Evolutionary conservation across 805 yeast species (phyloP).

Genomic region (Pichia phayaonensis): DNA sequence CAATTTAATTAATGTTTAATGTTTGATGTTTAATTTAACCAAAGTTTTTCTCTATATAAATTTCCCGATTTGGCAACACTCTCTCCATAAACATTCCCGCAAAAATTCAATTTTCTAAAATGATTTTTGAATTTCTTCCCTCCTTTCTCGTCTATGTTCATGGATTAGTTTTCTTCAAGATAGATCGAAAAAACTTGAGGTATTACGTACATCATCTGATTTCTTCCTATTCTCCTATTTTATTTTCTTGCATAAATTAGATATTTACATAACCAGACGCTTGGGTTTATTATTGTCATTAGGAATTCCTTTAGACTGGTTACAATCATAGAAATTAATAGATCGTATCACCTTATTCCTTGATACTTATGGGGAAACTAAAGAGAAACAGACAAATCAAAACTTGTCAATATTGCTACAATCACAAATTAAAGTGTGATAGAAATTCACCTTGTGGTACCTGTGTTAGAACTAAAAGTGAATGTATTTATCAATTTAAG

Average conservation of each 20-base stretch:
- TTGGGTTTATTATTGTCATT: neutral
- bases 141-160: too few relatives aligned
- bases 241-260: neutral
- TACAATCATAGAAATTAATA: too few relatives aligned
- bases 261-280: neutral
- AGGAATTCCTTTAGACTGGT: neutral
- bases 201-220: too few relatives aligned
- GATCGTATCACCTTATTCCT: neutral
- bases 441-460: slow-evolving; percentile 10
- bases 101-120: too few relatives aligned
- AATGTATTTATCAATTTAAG: slow-evolving; percentile 10
- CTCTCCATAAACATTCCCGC: too few relatives aligned
- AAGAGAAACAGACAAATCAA: slow-evolving; percentile 10
- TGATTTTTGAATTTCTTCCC: too few relatives aligned
- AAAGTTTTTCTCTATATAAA: too few relatives aligned
- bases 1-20: neutral
- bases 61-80: too few relatives aligned
- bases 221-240: too few relatives aligned
- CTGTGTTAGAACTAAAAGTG: slow-evolving; percentile 8
- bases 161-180: too few relatives aligned
- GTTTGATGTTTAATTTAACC: neutral
- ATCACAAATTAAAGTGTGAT: slow-evolving; percentile 13
- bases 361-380: slow-evolving; percentile 7
- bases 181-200: too few relatives aligned
- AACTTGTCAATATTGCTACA: slow-evolving; percentile 14